Conservation (phyloP, 257 asterid genomes). For the Misopates orontium region DNA sequence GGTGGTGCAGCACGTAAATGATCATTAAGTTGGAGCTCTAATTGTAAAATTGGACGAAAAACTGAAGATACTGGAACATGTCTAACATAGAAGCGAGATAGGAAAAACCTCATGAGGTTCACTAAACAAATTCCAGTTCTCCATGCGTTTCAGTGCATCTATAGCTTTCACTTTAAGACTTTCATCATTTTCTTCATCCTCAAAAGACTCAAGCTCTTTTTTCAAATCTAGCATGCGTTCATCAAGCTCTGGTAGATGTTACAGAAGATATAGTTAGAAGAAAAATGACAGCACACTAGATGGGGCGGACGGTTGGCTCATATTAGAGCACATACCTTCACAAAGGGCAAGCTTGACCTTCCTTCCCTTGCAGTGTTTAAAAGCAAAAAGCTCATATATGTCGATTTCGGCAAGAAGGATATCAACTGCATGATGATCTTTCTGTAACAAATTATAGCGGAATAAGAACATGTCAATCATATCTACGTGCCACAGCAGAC, state of each 20-base stretch:
- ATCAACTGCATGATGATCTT: conserved; percentile 87
- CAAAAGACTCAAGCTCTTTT: conserved; percentile 78
- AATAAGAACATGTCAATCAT: conserved; percentile 14
- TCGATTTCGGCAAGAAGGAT: conserved; percentile 97
- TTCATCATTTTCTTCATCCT: conserved; percentile 82
- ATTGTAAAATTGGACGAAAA: conserved; percentile 9
- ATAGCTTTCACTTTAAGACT: conserved; percentile 69
- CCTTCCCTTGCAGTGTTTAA: conserved; percentile 95
- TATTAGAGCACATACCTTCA: conserved; percentile 55
- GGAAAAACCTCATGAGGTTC: conserved; percentile 72
- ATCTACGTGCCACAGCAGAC: conserved; percentile 20
- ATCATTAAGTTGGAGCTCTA: conserved; percentile 4
- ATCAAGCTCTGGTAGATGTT: conserved; percentile 79
- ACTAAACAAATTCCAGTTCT: conserved; percentile 92
- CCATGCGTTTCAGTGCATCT: conserved; percentile 97
- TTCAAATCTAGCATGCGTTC: conserved; percentile 97
- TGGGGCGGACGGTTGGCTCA: not conserved
- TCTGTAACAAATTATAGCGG: conserved; percentile 52
- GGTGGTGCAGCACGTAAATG: conserved; percentile 8
- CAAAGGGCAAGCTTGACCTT: conserved; percentile 97
- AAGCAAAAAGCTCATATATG: conserved; percentile 94
- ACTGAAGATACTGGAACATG: conserved; percentile 14
- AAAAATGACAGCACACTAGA: not conserved
- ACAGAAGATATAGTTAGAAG: conserved; percentile 21
- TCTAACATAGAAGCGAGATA: conserved; percentile 15